Evolutionary conservation across 2,329 filamentous ascomycete genomes (phyloP).

Genomic region (Anthostomella pinea): DNA sequence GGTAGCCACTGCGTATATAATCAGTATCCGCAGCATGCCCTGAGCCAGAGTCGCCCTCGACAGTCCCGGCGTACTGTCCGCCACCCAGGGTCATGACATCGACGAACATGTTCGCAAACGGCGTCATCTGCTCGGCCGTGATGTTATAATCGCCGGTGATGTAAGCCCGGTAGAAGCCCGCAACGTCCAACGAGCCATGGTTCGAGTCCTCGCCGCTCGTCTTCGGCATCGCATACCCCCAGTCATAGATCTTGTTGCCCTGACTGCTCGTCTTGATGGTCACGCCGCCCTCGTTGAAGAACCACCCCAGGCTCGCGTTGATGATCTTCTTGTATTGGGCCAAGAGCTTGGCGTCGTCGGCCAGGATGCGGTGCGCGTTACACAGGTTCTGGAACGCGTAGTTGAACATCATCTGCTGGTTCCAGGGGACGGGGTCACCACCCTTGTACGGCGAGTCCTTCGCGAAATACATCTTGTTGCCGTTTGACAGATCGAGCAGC

Average conservation of each 20-base stretch:
- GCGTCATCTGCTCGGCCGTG: constrained; percentile 16
- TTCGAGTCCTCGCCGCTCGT: constrained; percentile 18
- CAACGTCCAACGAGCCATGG: constrained; percentile 17
- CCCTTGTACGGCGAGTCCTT: constrained; percentile 18
- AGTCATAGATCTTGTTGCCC: constrained; percentile 16
- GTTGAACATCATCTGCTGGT: constrained; percentile 25
- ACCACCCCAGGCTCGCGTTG: constrained; percentile 14
- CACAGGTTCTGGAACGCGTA: constrained; percentile 19
- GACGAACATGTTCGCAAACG: constrained; percentile 19
- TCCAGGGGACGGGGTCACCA: constrained; percentile 18
- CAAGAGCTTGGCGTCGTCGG: constrained; percentile 11
- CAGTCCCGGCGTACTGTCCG: constrained; percentile 11
- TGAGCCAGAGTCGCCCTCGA: constrained; percentile 5
- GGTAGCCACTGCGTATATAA: constrained; percentile 12
- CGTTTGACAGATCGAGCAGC: constrained; percentile 12
- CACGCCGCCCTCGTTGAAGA: constrained; percentile 15
- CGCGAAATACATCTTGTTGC: constrained; percentile 20
- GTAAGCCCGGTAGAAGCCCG: constrained; percentile 16
- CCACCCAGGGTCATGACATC: constrained; percentile 20
- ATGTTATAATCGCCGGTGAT: constrained; percentile 14
- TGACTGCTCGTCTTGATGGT: constrained; percentile 11
- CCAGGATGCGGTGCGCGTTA: constrained; percentile 15
- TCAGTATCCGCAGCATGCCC: constrained; percentile 10
- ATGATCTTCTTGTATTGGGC: constrained; percentile 13
- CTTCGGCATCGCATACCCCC: constrained; percentile 16